Evolutionary conservation across 2,329 filamentous ascomycete genomes (phyloP), one percentile per base, ranked within the genome.

Genomic region (Tolypocladium tropicale): DNA sequence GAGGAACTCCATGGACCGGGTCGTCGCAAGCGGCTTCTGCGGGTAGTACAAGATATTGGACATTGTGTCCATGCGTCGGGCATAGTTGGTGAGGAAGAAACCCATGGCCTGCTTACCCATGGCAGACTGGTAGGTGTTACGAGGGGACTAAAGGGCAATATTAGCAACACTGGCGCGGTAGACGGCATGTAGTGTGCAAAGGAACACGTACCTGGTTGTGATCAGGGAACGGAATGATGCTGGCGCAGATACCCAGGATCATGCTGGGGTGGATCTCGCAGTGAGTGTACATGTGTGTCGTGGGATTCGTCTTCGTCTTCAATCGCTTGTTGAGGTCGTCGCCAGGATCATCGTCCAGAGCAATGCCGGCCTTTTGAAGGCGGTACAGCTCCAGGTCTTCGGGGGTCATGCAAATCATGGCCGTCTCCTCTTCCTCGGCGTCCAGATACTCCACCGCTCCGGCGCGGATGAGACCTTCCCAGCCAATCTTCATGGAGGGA

Each of bases 61-160:
- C 94, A 99, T 99, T 5, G 94, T 99, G 68, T 99, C 94, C 93
- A 99, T 97, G 61, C 94, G 91, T 59, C 93, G 85, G 43, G 90
- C 87, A 72, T 95, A 99, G 70, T 99, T 99, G 14, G 95, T 99
- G 56, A 99, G 80, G 77, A 96, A 96, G 65, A 97, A 92, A 68
- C 95, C 94, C 95, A 99, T 99, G 60, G 94, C 94, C 82, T 99
- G 94, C 76, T 99, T 99, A 78, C 95, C 94, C 94, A 99, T 99
- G 69, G 94, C 94, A 66, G 93, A 96, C 75, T 97, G 93, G 73
- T 96, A 99, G 4, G 93, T 97, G 70, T 99, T 99, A 88, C 94
- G 88, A 62, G 94, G 94, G 60, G 93, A 97, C 82, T 95, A 56
- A 21, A 39, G 41, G 30, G 6, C n/a, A 1, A 23, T 11, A 52